Percentiles rank a stretch among this genome's conserved stretches.
Conservation (phyloP, 2,329 filamentous ascomycete species). For the Fusarium tupiense region DNA sequence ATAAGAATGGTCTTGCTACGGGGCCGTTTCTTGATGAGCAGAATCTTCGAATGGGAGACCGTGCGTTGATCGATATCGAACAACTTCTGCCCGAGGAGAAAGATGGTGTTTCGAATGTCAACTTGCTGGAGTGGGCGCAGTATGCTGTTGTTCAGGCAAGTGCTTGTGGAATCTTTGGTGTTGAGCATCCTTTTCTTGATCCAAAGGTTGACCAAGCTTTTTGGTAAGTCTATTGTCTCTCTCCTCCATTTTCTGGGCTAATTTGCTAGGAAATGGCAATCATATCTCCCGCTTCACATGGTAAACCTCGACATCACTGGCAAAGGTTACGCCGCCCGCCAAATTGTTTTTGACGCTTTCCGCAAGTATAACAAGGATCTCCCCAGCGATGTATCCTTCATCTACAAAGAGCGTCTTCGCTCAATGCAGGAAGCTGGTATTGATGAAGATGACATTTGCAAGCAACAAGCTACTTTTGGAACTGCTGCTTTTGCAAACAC, state of each 20-base stretch:
- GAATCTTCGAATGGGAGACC: slow-evolving; percentile 29
- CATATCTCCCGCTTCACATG: slow-evolving; percentile 22
- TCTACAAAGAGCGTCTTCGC: slow-evolving; percentile 13
- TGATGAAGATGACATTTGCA: slow-evolving; percentile 21
- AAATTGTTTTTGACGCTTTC: slow-evolving; percentile 31
- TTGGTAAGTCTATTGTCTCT: slow-evolving; percentile 9
- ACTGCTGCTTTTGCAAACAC: slow-evolving; percentile 31
- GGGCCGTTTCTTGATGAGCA: slow-evolving; percentile 26
- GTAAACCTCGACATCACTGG: slow-evolving; percentile 11
- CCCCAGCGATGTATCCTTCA: slow-evolving; percentile 17
- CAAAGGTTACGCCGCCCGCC: slow-evolving; percentile 27
- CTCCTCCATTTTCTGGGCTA: neutral
- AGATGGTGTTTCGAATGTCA: neutral
- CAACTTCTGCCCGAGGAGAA: neutral
- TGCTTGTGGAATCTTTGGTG: slow-evolving; percentile 31
- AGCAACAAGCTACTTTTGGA: slow-evolving; percentile 30
- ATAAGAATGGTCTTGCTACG: slow-evolving; percentile 11
- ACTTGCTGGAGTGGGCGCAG: slow-evolving; percentile 12
- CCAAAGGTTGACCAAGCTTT: slow-evolving; percentile 23
- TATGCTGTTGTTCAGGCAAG: slow-evolving; percentile 32
- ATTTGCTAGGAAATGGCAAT: slow-evolving; percentile 26
- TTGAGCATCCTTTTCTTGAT: slow-evolving; percentile 29
- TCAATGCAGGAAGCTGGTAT: slow-evolving; percentile 21
- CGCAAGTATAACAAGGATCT: slow-evolving; percentile 22
- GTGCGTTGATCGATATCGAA: slow-evolving; percentile 8